Conservation (phyloP, 805 yeast species). For the Starmerella ratchasimensis region DNA sequence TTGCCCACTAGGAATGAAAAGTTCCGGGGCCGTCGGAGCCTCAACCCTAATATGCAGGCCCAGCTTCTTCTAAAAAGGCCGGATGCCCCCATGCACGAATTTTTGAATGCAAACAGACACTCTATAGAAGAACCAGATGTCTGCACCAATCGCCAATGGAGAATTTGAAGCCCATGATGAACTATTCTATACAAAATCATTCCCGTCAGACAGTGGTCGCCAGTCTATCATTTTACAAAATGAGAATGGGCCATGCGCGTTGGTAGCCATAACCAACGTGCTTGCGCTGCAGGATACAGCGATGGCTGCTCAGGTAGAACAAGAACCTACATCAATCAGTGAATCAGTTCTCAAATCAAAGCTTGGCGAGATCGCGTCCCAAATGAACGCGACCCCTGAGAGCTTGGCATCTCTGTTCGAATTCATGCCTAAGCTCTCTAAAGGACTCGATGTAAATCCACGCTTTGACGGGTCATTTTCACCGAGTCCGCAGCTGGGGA, state of each 20-base stretch:
- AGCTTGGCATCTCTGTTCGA: constrained; percentile 31
- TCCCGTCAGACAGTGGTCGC: background rate
- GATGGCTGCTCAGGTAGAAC: constrained; percentile 8
- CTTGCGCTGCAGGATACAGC: constrained; percentile 37
- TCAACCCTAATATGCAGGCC: no score
- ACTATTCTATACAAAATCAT: constrained; percentile 1
- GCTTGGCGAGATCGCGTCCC: constrained; percentile 14
- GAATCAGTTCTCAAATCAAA: constrained; percentile 3
- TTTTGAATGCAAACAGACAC: no score
- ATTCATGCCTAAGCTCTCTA: constrained; percentile 47
- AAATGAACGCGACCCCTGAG: constrained; percentile 22
- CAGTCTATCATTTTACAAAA: constrained; percentile 52
- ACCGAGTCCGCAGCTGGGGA: constrained; percentile 37
- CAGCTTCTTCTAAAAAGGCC: no score
- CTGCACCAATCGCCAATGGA: no score
- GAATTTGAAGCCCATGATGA: background rate
- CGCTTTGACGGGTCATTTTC: constrained; percentile 48
- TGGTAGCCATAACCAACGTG: constrained; percentile 63
- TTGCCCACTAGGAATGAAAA: no score
- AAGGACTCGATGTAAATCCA: constrained; percentile 65
- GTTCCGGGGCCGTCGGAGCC: no score
- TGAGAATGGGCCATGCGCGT: constrained; percentile 77
- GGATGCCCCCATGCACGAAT: no score
- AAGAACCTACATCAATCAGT: background rate
- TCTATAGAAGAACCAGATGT: no score